phyloP scores from a whole-genome alignment of 169 alveolate species.

The Plasmodium vivax region DNA sequence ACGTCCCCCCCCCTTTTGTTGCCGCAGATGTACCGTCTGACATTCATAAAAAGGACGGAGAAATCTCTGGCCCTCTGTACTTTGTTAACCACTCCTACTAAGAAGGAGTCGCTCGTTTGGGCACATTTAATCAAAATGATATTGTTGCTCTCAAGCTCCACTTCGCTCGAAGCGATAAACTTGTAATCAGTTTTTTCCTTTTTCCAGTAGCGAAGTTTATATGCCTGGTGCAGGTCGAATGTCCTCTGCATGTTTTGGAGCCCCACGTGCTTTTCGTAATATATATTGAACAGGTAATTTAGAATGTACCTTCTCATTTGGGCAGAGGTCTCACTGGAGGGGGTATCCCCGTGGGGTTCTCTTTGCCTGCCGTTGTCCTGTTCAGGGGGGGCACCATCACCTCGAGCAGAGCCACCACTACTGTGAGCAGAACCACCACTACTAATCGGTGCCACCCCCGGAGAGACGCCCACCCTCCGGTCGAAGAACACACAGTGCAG shows the following conservation, averaged over 20 bases:
- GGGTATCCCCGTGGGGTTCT: background rate
- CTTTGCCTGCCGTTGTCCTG: background rate
- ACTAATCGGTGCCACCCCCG: no score
- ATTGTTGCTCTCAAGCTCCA: conserved; percentile 26
- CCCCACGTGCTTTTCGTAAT: conserved; percentile 58
- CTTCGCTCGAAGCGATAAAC: conserved; percentile 2
- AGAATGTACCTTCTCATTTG: conserved; percentile 39
- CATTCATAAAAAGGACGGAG: conserved; percentile 29
- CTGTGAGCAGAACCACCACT: background rate
- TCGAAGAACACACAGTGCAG: conserved; percentile 29
- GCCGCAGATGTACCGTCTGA: conserved; percentile 25
- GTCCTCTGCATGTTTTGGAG: conserved; percentile 32
- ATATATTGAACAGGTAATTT: conserved; percentile 55
- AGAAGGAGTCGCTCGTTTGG: background rate
- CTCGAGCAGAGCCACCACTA: background rate
- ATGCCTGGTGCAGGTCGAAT: conserved; percentile 31
- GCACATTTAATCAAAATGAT: conserved; percentile 24
- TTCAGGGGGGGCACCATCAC: background rate
- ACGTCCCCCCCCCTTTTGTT: background rate
- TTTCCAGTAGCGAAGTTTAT: conserved; percentile 29
- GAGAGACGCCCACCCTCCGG: background rate
- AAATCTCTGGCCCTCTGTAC: conserved; percentile 3
- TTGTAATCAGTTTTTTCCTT: conserved; percentile 16
- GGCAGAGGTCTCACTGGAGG: background rate
- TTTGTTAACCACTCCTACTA: conserved; percentile 48